Base-by-base conservation (phyloP, 225 moss, liverwort and hornwort genomes). In the Anthoceros angustus region DNA sequence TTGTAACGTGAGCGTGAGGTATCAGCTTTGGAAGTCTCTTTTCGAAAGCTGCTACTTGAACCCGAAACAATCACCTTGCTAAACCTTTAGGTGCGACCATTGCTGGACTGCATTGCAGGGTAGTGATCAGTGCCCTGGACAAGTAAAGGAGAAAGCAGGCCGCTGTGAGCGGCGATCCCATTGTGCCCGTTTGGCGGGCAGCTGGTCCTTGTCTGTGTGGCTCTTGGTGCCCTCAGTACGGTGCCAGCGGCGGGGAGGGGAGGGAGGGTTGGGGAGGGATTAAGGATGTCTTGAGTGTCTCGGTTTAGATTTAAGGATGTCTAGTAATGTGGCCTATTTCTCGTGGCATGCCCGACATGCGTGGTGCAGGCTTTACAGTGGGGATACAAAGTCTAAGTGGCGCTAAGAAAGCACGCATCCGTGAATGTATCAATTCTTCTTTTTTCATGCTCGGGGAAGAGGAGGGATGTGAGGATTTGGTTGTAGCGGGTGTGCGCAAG, bases 101-200 rank as follows among this genome's bases (percentile, higher is more conserved):
- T 12, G 9, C 23, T 69, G 61, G 40, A 69, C 61, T 40, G 55
- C 8, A 55, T 16, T 63, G 73, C 79, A 84, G 84, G 84, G 81
- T 84, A 64, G 79, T 84, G 50, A 84, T 84, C 18, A 81, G 80
- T 75, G 82, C 82, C 9, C 63, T 84, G 42, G 84, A 84, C 71
- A 79, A 81, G 40, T 84, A 21, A 77, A 8, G 55, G 23, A 55
- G 23, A 0, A 55, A 55, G 23, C 8, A 20, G 14, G 55, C 55
- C 55, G 55, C 55, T 15, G 8, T 5, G 8, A 55, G 55, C 55
- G 55, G 55, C 55, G 55, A 55, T 55, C n/a, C 14, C 55, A 23
- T 55, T 55, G 55, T 55, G 55, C 55, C 55, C 4, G n/a, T 32
- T 55, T 55, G 55, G 55, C 55, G 55, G 10, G 55, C 14, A 55